Evolutionary conservation across 495 filamentous ascomycete species (phyloP), one percentile per base, ranked within the genome.

Genomic region (Rhypophila decipiens): DNA sequence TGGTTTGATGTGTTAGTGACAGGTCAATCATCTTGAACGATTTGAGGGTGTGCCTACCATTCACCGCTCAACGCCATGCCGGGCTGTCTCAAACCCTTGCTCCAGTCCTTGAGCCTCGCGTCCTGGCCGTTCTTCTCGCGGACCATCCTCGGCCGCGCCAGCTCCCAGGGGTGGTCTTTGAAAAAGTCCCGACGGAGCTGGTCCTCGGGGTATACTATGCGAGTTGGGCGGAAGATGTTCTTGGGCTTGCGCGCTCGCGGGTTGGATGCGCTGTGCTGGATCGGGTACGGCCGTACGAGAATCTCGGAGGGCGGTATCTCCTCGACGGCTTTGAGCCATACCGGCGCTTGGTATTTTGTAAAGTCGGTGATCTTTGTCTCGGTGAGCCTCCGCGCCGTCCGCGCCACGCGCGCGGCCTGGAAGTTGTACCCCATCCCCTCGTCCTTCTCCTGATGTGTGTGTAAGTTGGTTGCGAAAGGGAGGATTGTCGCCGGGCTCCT

Each of bases 141-240:
- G 21, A 98, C 65, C 51, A 96, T 75, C 53, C 83, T 76, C 42
- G 93, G 93, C 52, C 93, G 77, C 23, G 94, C 93, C 58, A 98
- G 73, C 64, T 98, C 93, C 93, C 93, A 98, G 4, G 93, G 93
- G 67, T 98, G 93, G 65, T 98, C 90, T 50, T 73, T 75, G 71
- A 85, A 97, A 71, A 97, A 98, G 22, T 84, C 70, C 46, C 59
- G 71, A 41, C 93, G 83, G 55, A 97, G 71, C 51, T 73, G 66
- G 64, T 98, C 94, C 65, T 98, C 93, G 39, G 88, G 86, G 64
- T 90, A 94, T 44, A 73, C 73, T 43, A 98, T 80, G 46, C 71
- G 60, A 42, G 88, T 78, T 4, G 93, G 93, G 56, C 82, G 76
- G 69, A 88, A 97, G 56, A 95, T 61, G 46, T 82, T 77, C 60